Percentiles rank a stretch among this genome's conserved stretches.
phyloP scores from a whole-genome alignment of 2,329 filamentous ascomycete genomes.

The Aspergillus sp. region DNA sequence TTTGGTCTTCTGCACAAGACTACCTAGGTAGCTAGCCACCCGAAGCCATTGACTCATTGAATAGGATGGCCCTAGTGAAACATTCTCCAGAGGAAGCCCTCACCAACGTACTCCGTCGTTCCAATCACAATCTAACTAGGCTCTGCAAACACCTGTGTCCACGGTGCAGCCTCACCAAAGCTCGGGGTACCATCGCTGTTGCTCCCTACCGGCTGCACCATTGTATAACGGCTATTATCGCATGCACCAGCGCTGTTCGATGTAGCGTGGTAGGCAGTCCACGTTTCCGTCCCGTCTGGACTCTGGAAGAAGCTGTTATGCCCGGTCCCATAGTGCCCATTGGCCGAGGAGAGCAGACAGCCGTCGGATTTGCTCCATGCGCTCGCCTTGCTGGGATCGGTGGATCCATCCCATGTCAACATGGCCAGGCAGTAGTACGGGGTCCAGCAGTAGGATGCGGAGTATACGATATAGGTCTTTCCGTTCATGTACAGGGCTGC shows the following conservation, averaged over 20 bases:
- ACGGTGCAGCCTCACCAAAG: slow-evolving; percentile 40
- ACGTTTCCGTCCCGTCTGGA: slow-evolving; percentile 54
- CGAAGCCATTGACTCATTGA: no score
- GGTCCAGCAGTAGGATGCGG: slow-evolving; percentile 58
- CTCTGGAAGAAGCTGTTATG: slow-evolving; percentile 59
- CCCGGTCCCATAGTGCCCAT: slow-evolving; percentile 57
- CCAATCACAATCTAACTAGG: neutral
- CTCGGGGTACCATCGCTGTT: slow-evolving; percentile 52
- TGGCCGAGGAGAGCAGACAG: slow-evolving; percentile 51
- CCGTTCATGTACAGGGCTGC: slow-evolving; percentile 54
- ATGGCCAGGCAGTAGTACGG: slow-evolving; percentile 53
- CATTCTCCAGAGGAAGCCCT: no score
- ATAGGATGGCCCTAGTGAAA: no score
- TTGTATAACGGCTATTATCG: slow-evolving; percentile 54
- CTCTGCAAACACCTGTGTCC: neutral
- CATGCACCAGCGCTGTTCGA: slow-evolving; percentile 49
- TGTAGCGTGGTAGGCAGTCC: slow-evolving; percentile 58
- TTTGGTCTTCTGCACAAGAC: no score
- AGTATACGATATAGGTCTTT: slow-evolving; percentile 54
- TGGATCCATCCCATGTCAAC: slow-evolving; percentile 52
- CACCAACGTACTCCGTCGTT: no score
- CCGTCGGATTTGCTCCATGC: slow-evolving; percentile 54
- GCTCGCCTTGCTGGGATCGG: slow-evolving; percentile 43
- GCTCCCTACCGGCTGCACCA: slow-evolving; percentile 51
- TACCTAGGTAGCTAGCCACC: no score